phyloP scores from a whole-genome alignment of 306 rosid genomes.

The Dalbergia cultrata region DNA sequence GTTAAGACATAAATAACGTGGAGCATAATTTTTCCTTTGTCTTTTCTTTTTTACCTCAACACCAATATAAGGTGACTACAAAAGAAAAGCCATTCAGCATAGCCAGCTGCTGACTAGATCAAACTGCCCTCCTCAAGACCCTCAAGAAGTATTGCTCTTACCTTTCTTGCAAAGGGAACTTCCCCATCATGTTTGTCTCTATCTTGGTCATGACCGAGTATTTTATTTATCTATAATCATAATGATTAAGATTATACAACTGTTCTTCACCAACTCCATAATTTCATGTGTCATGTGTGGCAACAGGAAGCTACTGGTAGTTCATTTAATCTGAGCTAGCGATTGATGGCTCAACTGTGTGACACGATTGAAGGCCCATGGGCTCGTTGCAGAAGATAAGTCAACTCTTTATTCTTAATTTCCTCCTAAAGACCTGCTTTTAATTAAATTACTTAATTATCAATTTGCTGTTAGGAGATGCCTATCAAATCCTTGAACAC shows the following conservation, averaged over 20 bases:
- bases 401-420: constrained; percentile 32
- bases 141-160: background rate
- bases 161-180: constrained; percentile 6
- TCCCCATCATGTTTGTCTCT: constrained; percentile 3
- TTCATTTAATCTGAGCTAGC: constrained; percentile 1
- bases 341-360: constrained; percentile 41
- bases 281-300: constrained; percentile 26
- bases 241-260: constrained; percentile 37
- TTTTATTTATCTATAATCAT: constrained; percentile 20
- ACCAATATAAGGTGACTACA: no score
- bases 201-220: constrained; percentile 14
- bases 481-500: constrained; percentile 36
- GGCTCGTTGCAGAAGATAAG: constrained; percentile 4
- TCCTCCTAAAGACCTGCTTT: background rate
- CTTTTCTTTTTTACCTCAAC: no score
- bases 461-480: constrained; percentile 16
- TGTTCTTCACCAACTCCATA: constrained; percentile 40
- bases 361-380: constrained; percentile 14
- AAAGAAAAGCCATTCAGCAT: no score
- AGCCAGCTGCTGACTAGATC: no score
- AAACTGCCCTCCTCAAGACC: background rate
- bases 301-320: constrained; percentile 22
- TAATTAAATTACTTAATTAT: background rate
- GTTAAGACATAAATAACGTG: no score
- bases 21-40: no score